These are phyloP conservation scores for Dendrobium catenatum DNA, from an alignment of 106 monocot species.

Conservation along the genomic window DNA sequence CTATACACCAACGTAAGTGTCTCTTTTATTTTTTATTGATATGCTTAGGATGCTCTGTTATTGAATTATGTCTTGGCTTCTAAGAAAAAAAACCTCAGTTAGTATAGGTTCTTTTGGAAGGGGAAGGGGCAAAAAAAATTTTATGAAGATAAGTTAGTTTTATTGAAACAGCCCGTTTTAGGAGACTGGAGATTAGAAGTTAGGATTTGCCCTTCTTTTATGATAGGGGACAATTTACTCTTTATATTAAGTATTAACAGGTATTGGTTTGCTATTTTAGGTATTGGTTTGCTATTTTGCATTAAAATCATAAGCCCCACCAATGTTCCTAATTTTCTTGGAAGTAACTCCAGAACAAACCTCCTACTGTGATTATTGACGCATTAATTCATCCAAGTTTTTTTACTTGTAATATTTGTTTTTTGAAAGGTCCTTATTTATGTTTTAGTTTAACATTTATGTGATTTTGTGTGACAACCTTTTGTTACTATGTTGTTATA, in stretches of 20 bases:
- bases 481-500: background rate
- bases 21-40: background rate
- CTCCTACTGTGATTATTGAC: background rate
- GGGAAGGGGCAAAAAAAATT: background rate
- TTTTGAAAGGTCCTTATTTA: too few relatives aligned
- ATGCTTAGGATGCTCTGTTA: background rate
- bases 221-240: background rate
- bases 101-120: background rate
- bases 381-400: background rate
- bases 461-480: background rate
- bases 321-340: background rate
- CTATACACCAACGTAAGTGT: slow-evolving; percentile 85
- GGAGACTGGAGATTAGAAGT: background rate
- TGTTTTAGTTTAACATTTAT: background rate
- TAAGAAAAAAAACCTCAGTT: background rate
- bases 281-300: background rate
- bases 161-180: background rate
- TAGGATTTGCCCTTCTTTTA: background rate
- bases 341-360: background rate
- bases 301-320: background rate
- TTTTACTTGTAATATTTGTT: background rate
- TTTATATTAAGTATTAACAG: background rate
- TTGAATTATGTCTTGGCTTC: background rate
- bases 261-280: background rate
- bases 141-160: background rate